A percentile compares a stretch with the other conserved stretches of the same genome.
Conservation (phyloP, 176 grass and related monocot species). For the Avena eriantha region DNA sequence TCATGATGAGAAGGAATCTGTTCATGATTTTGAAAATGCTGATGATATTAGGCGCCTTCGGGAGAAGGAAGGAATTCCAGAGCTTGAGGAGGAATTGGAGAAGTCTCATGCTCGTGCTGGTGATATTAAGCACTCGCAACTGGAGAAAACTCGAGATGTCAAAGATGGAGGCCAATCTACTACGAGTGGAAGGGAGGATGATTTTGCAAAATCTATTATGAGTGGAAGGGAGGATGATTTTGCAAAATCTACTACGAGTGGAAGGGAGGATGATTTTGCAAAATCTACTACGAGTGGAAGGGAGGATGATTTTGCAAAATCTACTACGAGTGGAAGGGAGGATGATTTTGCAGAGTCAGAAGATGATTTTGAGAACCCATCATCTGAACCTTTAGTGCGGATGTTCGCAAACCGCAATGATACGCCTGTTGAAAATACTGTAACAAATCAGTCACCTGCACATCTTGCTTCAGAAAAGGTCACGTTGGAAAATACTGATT, state of each 20-base stretch:
- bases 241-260: too few species aligned
- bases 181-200: slow-evolving; percentile 60
- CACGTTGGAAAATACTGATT: slow-evolving; percentile 30
- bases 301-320: slow-evolving; percentile 12
- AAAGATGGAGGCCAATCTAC: slow-evolving; percentile 67
- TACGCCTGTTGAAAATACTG: slow-evolving; percentile 48
- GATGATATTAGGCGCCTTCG: slow-evolving; percentile 79
- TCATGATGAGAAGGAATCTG: slow-evolving; percentile 63
- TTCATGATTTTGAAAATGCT: slow-evolving; percentile 66
- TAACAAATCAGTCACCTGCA: slow-evolving; percentile 44
- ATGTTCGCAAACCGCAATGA: slow-evolving; percentile 83
- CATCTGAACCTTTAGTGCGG: slow-evolving; percentile 75
- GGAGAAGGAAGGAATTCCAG: slow-evolving; percentile 95
- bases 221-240: too few species aligned
- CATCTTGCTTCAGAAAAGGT: slow-evolving; percentile 50
- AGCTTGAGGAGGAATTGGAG: slow-evolving; percentile 89
- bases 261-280: too few species aligned
- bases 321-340: slow-evolving; percentile 52
- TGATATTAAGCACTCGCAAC: slow-evolving; percentile 47
- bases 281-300: too few species aligned
- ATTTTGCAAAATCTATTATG: slow-evolving; percentile 53
- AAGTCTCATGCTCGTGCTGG: slow-evolving; percentile 56
- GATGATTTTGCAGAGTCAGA: slow-evolving; percentile 77
- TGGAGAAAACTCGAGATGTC: slow-evolving; percentile 62
- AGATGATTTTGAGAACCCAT: slow-evolving; percentile 90